Evolutionary conservation across 1,284 basidiomycete genomes (phyloP).

Genomic region (Austroboletus novae-zelandiae): DNA sequence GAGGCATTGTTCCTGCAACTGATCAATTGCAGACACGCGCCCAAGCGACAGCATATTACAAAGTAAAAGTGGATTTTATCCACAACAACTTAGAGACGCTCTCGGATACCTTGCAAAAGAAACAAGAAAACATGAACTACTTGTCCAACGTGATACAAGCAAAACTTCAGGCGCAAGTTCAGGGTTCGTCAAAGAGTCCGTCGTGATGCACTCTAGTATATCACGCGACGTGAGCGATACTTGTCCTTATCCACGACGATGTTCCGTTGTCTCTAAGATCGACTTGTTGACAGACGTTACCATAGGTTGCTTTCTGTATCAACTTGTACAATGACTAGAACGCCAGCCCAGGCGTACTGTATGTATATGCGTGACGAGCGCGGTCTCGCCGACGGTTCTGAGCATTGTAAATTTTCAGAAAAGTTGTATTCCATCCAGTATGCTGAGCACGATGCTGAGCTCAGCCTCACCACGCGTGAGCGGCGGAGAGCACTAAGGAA

Average conservation of each 20-base stretch:
- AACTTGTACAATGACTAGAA: neutral
- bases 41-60: conserved; percentile 80
- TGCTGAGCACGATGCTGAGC: neutral
- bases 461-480: neutral
- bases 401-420: too few species aligned
- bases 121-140: conserved; percentile 84
- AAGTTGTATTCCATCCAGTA: neutral
- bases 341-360: neutral
- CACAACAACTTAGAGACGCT: conserved; percentile 77
- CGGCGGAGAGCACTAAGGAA: too few species aligned
- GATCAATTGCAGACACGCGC: conserved; percentile 59
- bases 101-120: conserved; percentile 84
- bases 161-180: conserved; percentile 60
- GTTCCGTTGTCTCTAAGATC: neutral
- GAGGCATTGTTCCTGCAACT: neutral
- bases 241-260: neutral
- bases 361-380: neutral
- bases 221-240: neutral
- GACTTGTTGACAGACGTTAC: neutral
- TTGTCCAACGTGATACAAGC: conserved; percentile 73
- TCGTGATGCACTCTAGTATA: conserved; percentile 11
- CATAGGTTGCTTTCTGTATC: neutral
- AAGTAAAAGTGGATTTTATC: conserved; percentile 75
- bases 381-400: too few species aligned
- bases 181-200: conserved; percentile 30